Conservation (phyloP, 306 rosid genomes). For the Prunus salicina region DNA sequence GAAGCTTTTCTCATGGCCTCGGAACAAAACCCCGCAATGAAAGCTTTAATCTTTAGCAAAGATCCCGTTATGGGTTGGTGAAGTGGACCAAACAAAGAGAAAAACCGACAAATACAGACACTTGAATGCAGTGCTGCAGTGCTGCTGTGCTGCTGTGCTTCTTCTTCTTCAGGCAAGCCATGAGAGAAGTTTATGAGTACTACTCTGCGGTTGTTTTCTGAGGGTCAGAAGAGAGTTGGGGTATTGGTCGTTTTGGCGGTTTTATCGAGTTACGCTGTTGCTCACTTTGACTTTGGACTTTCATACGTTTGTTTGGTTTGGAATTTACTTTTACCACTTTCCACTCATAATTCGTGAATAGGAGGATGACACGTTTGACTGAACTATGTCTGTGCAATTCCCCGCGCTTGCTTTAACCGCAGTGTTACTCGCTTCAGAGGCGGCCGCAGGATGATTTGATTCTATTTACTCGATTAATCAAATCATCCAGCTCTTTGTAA, state of each 20-base stretch:
- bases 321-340: neutral
- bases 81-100: constrained; percentile 37
- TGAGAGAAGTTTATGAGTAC: constrained; percentile 23
- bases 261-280: neutral
- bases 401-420: too few relatives aligned
- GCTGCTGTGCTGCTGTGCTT: constrained; percentile 4
- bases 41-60: constrained; percentile 21
- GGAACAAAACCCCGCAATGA: constrained; percentile 21
- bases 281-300: neutral
- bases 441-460: too few relatives aligned
- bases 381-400: too few relatives aligned
- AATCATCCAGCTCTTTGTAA: too few relatives aligned
- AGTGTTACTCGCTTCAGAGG: too few relatives aligned
- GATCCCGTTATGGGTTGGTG: constrained; percentile 28
- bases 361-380: neutral
- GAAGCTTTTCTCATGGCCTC: constrained; percentile 30
- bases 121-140: constrained; percentile 12
- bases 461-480: too few relatives aligned
- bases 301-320: neutral
- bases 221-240: neutral
- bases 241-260: neutral
- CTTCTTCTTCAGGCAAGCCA: constrained; percentile 62
- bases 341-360: neutral
- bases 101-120: constrained; percentile 24
- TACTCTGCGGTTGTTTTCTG: constrained; percentile 6